phyloP scores from a whole-genome alignment of 1,139 yeast species.

The Sugiyamaella novakii region DNA sequence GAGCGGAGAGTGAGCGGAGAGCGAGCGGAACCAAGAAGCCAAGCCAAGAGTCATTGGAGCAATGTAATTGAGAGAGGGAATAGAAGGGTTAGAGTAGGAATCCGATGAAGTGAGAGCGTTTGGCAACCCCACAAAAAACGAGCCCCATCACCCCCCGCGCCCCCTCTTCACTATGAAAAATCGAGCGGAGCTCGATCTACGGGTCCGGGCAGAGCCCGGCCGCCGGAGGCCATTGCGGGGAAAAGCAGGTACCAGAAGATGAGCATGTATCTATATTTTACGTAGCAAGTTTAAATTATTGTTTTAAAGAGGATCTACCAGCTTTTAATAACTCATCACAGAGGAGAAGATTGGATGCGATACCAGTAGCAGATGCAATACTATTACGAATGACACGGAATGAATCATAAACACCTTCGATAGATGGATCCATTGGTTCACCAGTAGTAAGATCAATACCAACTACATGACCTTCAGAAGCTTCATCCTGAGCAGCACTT shows the following conservation, averaged over 20 bases:
- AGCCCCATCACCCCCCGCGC: no score
- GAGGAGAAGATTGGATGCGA: conserved; percentile 84
- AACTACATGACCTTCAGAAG: conserved; percentile 76
- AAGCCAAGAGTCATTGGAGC: no score
- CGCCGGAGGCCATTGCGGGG: neutral
- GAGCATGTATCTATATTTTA: no score
- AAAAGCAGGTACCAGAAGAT: neutral
- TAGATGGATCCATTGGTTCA: conserved; percentile 92
- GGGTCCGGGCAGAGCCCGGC: neutral
- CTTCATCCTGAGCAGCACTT: conserved; percentile 87
- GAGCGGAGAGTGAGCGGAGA: no score
- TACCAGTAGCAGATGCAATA: conserved; percentile 88
- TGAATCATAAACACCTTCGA: conserved; percentile 96
- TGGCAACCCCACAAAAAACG: no score
- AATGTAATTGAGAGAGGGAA: no score
- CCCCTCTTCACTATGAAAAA: no score
- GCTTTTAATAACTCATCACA: conserved; percentile 98
- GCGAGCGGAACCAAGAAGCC: no score
- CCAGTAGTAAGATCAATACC: conserved; percentile 92
- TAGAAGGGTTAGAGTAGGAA: no score
- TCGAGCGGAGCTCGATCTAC: no score
- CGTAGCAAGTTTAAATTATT: conserved; percentile 38
- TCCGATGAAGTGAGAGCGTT: no score
- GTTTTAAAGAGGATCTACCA: conserved; percentile 87
- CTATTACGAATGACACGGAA: conserved; percentile 93